Conservation (phyloP, 305 asterid species). For the Plantago coronopus region DNA sequence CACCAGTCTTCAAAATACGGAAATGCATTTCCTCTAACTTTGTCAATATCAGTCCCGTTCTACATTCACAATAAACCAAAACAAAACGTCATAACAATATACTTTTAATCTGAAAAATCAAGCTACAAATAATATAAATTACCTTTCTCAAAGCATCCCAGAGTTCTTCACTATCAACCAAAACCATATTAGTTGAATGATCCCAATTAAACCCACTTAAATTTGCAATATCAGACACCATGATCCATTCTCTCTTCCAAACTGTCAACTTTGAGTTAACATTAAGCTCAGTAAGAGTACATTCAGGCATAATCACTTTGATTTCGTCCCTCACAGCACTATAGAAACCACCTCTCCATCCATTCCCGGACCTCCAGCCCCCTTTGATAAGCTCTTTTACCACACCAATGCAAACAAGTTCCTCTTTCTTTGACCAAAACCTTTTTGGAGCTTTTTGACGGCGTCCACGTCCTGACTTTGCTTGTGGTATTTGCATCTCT, state of each 20-base stretch:
- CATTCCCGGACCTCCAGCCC: background rate
- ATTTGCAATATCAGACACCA: background rate
- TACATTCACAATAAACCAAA: no score
- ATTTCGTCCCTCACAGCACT: background rate
- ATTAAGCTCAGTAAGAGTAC: background rate
- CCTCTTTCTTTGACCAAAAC: background rate
- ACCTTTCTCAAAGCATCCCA: background rate
- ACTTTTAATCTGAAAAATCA: no score
- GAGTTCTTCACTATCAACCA: background rate
- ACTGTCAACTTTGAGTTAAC: background rate
- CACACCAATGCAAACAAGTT: background rate
- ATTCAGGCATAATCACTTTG: background rate
- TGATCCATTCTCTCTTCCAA: background rate
- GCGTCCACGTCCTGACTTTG: no score
- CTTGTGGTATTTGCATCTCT: no score
- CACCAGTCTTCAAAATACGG: no score
- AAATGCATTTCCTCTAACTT: no score
- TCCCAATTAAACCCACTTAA: background rate
- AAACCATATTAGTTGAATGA: background rate
- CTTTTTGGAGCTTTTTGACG: background rate
- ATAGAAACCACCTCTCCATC: slow-evolving; percentile 1
- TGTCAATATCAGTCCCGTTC: no score
- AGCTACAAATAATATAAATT: no score
- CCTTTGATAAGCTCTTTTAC: background rate
- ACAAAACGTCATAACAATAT: no score